phyloP scores from a whole-genome alignment of 352 stramenopile species.

The Blastocystis sp. region DNA sequence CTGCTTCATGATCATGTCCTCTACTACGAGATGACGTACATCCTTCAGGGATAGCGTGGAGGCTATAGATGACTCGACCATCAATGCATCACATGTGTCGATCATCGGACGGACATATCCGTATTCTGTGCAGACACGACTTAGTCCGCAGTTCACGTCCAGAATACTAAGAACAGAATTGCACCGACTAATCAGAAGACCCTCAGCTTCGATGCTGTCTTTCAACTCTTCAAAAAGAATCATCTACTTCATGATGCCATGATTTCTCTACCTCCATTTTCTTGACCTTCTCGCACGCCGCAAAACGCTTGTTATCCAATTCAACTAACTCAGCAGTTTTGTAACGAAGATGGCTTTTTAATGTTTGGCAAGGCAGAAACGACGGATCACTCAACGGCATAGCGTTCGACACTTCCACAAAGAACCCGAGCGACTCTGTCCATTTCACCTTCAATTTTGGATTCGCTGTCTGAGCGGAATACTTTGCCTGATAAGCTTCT shows the following conservation, averaged over 20 bases:
- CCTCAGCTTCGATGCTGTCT: neutral
- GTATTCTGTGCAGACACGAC: neutral
- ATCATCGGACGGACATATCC: neutral
- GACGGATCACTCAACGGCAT: neutral
- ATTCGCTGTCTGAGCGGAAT: neutral
- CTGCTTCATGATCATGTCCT: slow-evolving; percentile 35
- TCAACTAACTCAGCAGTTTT: slow-evolving; percentile 31
- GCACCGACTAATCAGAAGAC: neutral
- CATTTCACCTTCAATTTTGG: neutral
- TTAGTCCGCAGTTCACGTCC: slow-evolving; percentile 27
- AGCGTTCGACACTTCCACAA: neutral
- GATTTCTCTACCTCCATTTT: neutral
- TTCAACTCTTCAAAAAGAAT: slow-evolving; percentile 1
- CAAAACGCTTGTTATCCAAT: neutral
- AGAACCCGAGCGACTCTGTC: neutral
- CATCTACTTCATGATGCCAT: neutral
- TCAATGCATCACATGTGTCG: neutral
- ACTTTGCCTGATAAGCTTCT: neutral
- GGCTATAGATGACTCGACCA: neutral
- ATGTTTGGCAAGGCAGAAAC: slow-evolving; percentile 21
- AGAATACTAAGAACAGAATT: neutral
- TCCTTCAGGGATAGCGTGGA: neutral
- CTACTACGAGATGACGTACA: slow-evolving; percentile 12
- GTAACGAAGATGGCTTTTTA: slow-evolving; percentile 52
- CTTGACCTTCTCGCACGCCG: neutral